phyloP scores from a whole-genome alignment of 2,329 filamentous ascomycete genomes.

The Clonostachys rosea region DNA sequence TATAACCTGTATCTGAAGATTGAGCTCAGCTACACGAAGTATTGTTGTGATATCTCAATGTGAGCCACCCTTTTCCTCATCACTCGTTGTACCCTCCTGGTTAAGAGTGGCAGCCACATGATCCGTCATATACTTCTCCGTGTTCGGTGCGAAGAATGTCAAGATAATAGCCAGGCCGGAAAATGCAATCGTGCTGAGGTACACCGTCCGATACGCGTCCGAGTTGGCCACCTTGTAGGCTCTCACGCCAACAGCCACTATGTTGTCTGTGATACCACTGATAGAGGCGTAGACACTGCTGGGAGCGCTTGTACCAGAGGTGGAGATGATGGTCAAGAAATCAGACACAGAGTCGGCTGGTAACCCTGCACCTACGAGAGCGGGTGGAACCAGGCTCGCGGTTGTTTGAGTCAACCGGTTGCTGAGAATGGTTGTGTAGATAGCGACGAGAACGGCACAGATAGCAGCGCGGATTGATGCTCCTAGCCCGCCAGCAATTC shows the following conservation, averaged over 20 bases:
- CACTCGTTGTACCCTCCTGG: no score
- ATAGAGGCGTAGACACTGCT: conserved; percentile 6
- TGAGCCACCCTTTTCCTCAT: no score
- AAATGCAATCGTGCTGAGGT: conserved; percentile 17
- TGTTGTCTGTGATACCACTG: conserved; percentile 15
- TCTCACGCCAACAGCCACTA: conserved; percentile 12
- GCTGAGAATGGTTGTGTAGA: conserved; percentile 20
- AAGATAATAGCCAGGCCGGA: conserved; percentile 10
- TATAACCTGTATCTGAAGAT: no score
- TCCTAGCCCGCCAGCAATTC: conserved; percentile 15
- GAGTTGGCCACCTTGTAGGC: conserved; percentile 19
- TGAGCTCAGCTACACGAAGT: no score
- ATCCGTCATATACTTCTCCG: conserved; percentile 2
- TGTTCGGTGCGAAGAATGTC: conserved; percentile 7
- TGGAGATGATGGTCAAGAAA: conserved; percentile 15
- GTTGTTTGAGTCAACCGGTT: conserved; percentile 11
- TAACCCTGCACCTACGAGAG: conserved; percentile 17
- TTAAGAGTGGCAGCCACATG: conserved; percentile 3
- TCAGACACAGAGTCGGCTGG: conserved; percentile 13
- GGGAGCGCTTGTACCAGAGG: neutral
- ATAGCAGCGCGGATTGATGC: conserved; percentile 13
- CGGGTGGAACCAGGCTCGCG: conserved; percentile 12
- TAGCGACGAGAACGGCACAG: conserved; percentile 11
- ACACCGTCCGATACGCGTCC: conserved; percentile 21
- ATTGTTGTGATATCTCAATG: no score